Evolutionary conservation across 345 rosid species (phyloP).

Genomic region (Boechera stricta): DNA sequence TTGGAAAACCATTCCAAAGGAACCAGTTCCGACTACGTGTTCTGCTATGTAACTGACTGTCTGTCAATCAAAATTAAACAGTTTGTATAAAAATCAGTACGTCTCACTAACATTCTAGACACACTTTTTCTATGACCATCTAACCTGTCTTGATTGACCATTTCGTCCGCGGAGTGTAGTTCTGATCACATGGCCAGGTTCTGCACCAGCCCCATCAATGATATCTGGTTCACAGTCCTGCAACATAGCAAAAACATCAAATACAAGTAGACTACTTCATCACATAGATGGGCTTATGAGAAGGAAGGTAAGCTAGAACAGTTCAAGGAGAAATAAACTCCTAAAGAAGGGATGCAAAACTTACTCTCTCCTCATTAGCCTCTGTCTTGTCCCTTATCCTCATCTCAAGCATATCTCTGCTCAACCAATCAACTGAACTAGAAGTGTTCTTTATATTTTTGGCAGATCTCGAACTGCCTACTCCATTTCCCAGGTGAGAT

Average conservation of each 20-base stretch:
- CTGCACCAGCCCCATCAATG: conserved; percentile 90
- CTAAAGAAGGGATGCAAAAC: conserved; percentile 6
- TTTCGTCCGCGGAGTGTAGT: conserved; percentile 89
- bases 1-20: conserved; percentile 82
- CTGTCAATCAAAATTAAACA: conserved; percentile 51
- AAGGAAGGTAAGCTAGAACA: background rate
- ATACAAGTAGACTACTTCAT: background rate
- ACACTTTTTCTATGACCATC: conserved; percentile 25
- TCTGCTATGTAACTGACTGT: conserved; percentile 79
- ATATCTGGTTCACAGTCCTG: conserved; percentile 91
- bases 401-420: conserved; percentile 87
- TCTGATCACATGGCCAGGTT: conserved; percentile 89
- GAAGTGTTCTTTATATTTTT: conserved; percentile 76
- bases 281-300: background rate
- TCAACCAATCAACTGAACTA: conserved; percentile 88
- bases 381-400: conserved; percentile 77
- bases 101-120: conserved; percentile 1
- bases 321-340: background rate
- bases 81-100: background rate
- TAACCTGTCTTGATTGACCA: conserved; percentile 94
- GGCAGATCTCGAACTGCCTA: conserved; percentile 85
- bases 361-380: conserved; percentile 77
- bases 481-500: conserved; percentile 81
- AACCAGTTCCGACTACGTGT: conserved; percentile 85
- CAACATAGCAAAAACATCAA: conserved; percentile 28